phyloP scores from a whole-genome alignment of 768 basidiomycete genomes.

The Lepiota brunneoincarnata region DNA sequence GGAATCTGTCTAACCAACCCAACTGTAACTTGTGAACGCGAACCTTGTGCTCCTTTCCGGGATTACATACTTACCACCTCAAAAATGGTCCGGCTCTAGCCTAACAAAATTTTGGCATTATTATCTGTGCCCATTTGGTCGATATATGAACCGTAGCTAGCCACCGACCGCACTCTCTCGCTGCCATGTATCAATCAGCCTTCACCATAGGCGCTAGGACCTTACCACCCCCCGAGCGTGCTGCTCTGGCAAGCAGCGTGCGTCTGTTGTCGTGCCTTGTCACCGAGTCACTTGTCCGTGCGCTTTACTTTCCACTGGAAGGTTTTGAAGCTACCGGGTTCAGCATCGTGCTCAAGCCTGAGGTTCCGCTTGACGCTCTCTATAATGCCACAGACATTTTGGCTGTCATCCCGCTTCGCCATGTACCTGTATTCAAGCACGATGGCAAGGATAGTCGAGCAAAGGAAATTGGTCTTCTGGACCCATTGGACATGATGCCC shows the following conservation, averaged over 20 bases:
- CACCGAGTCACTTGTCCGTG: constrained; percentile 50
- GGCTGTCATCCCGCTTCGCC: constrained; percentile 43
- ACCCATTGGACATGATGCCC: constrained; percentile 54
- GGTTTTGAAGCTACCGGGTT: constrained; percentile 34
- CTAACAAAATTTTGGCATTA: not conserved
- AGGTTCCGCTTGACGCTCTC: constrained; percentile 21
- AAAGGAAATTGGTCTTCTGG: constrained; percentile 46
- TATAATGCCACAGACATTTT: constrained; percentile 37
- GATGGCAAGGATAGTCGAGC: constrained; percentile 25
- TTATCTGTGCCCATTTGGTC: not conserved
- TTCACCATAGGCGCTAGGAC: constrained; percentile 5
- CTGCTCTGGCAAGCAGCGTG: constrained; percentile 45
- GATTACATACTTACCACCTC: not conserved
- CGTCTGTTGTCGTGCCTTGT: constrained; percentile 57
- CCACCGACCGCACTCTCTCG: not conserved
- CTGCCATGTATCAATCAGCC: constrained; percentile 7
- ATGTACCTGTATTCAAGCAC: constrained; percentile 45
- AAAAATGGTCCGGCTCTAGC: not conserved
- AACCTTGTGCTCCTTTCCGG: not conserved
- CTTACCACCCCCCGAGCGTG: constrained; percentile 33
- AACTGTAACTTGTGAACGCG: not conserved
- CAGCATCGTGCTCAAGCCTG: constrained; percentile 35
- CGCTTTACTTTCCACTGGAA: constrained; percentile 42
- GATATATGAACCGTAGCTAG: not conserved
- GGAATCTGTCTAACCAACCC: not conserved